Evolutionary conservation across 169 alveolate species (phyloP).

Genomic region (Cyclospora cayetanensis): DNA sequence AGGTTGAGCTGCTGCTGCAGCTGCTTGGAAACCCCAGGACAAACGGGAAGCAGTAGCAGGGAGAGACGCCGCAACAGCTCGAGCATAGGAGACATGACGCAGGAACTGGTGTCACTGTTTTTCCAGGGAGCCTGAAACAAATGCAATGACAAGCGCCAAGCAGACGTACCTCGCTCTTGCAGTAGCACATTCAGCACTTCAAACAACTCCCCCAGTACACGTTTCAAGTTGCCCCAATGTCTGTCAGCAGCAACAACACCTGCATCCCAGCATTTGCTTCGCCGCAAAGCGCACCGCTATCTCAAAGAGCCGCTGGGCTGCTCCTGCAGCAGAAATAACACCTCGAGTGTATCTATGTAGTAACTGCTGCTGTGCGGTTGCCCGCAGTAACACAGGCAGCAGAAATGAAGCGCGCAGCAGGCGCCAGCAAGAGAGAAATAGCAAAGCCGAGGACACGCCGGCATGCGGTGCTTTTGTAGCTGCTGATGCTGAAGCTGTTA

Average conservation of each 20-base stretch:
- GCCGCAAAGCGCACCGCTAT: not conserved
- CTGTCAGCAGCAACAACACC: not conserved
- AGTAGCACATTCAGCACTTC: not conserved
- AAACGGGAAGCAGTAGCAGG: not conserved
- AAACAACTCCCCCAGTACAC: not conserved
- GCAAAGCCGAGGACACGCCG: not conserved
- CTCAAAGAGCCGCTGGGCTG: not conserved
- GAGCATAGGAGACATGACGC: not conserved
- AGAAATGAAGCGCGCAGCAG: not conserved
- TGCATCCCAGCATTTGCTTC: not conserved
- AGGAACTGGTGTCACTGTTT: not conserved
- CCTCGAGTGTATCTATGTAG: slow-evolving; percentile 14
- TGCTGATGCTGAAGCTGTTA: not conserved
- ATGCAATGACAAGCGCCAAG: not conserved
- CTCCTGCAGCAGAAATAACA: not conserved
- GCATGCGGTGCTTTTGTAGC: not conserved
- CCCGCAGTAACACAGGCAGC: slow-evolving; percentile 31
- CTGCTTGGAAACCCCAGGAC: not conserved
- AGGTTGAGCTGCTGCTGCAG: not conserved
- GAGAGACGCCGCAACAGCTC: slow-evolving; percentile 13
- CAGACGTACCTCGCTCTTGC: not conserved
- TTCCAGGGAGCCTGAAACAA: slow-evolving; percentile 9
- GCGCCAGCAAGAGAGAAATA: not conserved
- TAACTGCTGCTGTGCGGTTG: slow-evolving; percentile 15
- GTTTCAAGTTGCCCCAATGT: too few species aligned